Percentiles rank a stretch among this genome's conserved stretches.
These are phyloP conservation scores for Sphaerulina musiva DNA, from an alignment of 2,329 filamentous ascomycete species.

Conservation along the genomic window DNA sequence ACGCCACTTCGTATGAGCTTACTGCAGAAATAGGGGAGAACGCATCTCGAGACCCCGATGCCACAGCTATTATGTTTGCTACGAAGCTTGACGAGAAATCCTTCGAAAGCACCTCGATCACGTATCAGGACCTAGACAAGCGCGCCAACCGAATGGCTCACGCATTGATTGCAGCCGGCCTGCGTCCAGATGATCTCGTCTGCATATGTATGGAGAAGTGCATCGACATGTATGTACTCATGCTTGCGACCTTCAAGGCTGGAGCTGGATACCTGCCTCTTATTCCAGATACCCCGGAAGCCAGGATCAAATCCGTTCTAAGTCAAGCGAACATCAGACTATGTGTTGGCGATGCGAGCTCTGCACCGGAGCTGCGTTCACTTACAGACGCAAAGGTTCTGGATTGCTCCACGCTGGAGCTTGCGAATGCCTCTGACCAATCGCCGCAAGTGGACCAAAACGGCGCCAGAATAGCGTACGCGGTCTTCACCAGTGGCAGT, in stretches of 20 bases:
- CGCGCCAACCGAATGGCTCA: conserved; percentile 59
- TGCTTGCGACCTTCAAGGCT: conserved; percentile 67
- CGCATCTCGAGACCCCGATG: conserved; percentile 45
- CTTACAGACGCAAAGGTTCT: conserved; percentile 13
- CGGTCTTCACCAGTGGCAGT: conserved; percentile 77
- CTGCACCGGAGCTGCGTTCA: conserved; percentile 14
- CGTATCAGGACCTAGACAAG: conserved; percentile 59
- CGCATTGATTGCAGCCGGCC: conserved; percentile 45
- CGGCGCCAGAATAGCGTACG: conserved; percentile 56
- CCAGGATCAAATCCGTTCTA: conserved; percentile 57
- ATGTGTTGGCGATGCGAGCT: conserved; percentile 38
- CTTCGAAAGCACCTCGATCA: conserved; percentile 43
- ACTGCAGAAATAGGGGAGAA: conserved; percentile 49
- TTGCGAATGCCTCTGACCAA: conserved; percentile 34
- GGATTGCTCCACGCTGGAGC: conserved; percentile 31
- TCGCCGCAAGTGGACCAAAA: conserved; percentile 31
- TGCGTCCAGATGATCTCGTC: conserved; percentile 53
- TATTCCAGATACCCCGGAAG: conserved; percentile 60
- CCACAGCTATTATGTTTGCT: conserved; percentile 60
- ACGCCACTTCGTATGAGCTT: conserved; percentile 30
- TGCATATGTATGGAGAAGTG: conserved; percentile 72
- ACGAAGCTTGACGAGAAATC: conserved; percentile 39
- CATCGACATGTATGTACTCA: conserved; percentile 61
- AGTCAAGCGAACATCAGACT: conserved; percentile 50
- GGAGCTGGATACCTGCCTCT: conserved; percentile 77